Conservation (phyloP, 257 asterid genomes). For the Solanum infundibuliforme region DNA sequence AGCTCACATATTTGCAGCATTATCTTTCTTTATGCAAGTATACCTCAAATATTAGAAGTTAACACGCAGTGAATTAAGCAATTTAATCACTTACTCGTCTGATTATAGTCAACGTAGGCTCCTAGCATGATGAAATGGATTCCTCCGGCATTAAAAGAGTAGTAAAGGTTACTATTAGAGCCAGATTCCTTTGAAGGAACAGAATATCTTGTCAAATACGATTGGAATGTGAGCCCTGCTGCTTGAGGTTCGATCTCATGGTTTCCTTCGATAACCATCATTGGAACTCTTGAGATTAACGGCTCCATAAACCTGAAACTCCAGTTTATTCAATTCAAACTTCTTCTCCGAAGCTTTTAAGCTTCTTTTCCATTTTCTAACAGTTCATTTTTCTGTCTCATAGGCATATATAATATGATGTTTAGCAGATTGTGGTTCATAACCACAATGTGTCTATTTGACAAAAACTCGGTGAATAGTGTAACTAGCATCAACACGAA, state of each 20-base stretch:
- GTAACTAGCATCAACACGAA: neutral
- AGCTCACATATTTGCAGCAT: neutral
- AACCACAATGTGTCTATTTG: neutral
- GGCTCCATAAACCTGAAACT: slow-evolving; percentile 76
- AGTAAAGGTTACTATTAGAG: slow-evolving; percentile 53
- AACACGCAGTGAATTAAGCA: neutral
- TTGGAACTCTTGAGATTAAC: slow-evolving; percentile 57
- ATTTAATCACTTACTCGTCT: slow-evolving; percentile 32
- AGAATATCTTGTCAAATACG: slow-evolving; percentile 57
- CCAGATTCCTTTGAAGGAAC: slow-evolving; percentile 79
- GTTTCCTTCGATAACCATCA: slow-evolving; percentile 92
- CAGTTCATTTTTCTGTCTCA: neutral
- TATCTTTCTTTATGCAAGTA: neutral
- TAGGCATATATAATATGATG: neutral
- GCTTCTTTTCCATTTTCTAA: neutral
- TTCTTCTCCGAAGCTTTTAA: neutral
- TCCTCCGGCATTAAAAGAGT: slow-evolving; percentile 82
- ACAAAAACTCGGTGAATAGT: neutral
- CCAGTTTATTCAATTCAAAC: neutral
- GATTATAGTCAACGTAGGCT: slow-evolving; percentile 66
- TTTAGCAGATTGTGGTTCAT: neutral
- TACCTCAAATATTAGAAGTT: neutral
- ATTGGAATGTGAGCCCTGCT: slow-evolving; percentile 32
- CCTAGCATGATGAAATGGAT: slow-evolving; percentile 78
- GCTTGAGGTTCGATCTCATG: slow-evolving; percentile 87